Conservation (phyloP, 1,284 basidiomycete species). For the Leccinum solheimii region DNA sequence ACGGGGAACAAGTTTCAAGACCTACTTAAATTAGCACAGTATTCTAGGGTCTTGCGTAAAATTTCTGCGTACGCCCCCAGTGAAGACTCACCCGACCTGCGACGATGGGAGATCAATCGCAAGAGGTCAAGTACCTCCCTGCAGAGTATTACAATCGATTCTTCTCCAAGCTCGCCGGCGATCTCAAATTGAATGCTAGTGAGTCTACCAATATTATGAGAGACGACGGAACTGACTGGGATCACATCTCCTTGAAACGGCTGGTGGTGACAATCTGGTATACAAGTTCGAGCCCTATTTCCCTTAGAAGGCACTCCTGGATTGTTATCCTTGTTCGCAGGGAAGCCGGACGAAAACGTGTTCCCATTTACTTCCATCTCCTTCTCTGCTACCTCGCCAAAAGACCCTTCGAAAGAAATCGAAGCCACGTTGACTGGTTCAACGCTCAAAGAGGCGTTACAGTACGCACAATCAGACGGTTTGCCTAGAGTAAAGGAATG, state of each 20-base stretch:
- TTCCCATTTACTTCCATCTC: constrained; percentile 7
- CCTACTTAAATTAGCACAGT: neutral
- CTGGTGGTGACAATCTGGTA: neutral
- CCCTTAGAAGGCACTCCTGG: constrained; percentile 3
- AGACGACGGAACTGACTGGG: neutral
- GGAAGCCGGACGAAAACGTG: neutral
- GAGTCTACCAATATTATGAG: neutral
- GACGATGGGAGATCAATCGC: neutral
- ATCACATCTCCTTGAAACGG: neutral
- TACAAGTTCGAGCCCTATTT: neutral
- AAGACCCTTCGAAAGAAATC: constrained; percentile 3
- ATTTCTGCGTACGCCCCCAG: neutral
- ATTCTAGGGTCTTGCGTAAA: neutral
- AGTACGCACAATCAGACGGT: neutral
- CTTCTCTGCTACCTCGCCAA: constrained; percentile 3
- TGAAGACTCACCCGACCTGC: constrained; percentile 1
- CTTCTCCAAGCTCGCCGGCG: neutral
- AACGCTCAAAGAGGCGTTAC: neutral
- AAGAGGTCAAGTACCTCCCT: neutral
- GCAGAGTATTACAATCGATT: constrained; percentile 3
- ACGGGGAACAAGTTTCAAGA: neutral
- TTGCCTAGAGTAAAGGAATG: constrained; percentile 1
- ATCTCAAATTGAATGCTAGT: neutral
- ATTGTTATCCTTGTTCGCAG: neutral
- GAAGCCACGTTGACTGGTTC: neutral